Base-by-base conservation (phyloP, 352 stramenopile genomes). In the Plasmopara viticola region DNA sequence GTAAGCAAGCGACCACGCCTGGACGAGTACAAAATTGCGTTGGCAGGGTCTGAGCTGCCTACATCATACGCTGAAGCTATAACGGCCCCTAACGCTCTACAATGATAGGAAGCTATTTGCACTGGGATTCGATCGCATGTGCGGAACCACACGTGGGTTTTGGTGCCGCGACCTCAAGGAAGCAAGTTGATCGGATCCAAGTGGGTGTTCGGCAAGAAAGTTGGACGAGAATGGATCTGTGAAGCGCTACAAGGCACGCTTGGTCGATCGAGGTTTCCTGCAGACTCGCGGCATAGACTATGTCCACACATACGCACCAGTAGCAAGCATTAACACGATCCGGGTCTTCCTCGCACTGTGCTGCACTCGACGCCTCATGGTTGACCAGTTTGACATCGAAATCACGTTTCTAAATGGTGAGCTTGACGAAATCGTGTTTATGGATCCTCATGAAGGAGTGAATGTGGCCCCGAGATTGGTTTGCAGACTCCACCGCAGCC, bases 221-320 rank as follows among this genome's bases (percentile, higher is more conserved):
- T 10, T 25, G 0, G 45, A 72, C 13, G 53, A 48, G n/a, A 6
- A 51, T 15, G 52, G 62, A 13, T 34, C 50, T 9, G 52, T 68
- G 12, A 34, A 45, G 9, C 48, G 61, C 0, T 71, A 51, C 43
- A 77, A 77, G 44, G 55, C 60, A 20, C 47, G 67, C 4, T 29
- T 71, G 0, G 51, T 68, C 15, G 44, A 58, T 0, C 48, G 58
- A 6, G 54, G 64, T 9, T 77, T 45, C 47, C 13, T 50, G 13
- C 67, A 73, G 42, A 52, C 18, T n/a, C n/a, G n/a, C n/a, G n/a
- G n/a, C n/a, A n/a, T n/a, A n/a, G n/a, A n/a, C n/a, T n/a, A n/a
- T n/a, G 25, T 5, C 0, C 18, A 68, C 13, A 73, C 54, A 3
- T 71, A 68, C 35, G 58, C 63, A 3, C 63, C 63, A 3, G 67